These are phyloP conservation scores for Ophiostoma pallidulum DNA, from an alignment of 2,329 filamentous ascomycete species.

Conservation along the genomic window DNA sequence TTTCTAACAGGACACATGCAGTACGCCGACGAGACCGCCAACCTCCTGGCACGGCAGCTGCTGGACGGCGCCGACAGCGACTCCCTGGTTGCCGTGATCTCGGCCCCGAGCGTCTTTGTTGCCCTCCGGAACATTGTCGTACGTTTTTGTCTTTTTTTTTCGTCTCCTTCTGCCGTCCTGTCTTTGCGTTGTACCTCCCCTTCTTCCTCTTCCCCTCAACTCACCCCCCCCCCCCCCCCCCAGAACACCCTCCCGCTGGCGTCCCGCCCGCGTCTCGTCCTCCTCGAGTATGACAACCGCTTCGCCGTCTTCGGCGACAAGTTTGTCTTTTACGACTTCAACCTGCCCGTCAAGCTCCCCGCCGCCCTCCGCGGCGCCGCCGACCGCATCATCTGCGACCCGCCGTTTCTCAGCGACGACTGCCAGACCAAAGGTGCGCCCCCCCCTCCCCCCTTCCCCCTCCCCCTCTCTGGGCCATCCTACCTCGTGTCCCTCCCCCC, in stretches of 20 bases:
- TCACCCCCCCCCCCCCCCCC: neutral
- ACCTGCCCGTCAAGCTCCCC: constrained; percentile 56
- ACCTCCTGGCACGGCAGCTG: constrained; percentile 52
- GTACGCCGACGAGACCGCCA: constrained; percentile 66
- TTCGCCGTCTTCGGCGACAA: constrained; percentile 62
- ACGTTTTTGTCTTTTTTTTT: neutral
- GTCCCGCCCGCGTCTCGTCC: constrained; percentile 43
- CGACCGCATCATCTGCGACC: constrained; percentile 65
- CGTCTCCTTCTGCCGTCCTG: neutral
- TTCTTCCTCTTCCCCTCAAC: neutral
- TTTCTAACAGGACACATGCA: constrained; percentile 24
- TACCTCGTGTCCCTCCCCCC: neutral
- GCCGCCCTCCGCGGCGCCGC: constrained; percentile 43
- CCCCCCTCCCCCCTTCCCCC: neutral
- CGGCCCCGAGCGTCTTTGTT: constrained; percentile 68
- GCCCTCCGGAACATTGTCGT: constrained; percentile 53
- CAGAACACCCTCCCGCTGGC: neutral
- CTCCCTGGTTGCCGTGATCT: constrained; percentile 58
- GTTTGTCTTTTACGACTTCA: constrained; percentile 67
- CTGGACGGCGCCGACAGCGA: constrained; percentile 46
- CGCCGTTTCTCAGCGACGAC: constrained; percentile 70
- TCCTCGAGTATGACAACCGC: constrained; percentile 66
- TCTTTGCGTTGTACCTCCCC: neutral
- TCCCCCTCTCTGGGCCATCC: neutral
- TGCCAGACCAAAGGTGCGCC: constrained; percentile 67